Evolutionary conservation across 208 protist genomes (phyloP).

Genomic region (Leishmania guyanensis): DNA sequence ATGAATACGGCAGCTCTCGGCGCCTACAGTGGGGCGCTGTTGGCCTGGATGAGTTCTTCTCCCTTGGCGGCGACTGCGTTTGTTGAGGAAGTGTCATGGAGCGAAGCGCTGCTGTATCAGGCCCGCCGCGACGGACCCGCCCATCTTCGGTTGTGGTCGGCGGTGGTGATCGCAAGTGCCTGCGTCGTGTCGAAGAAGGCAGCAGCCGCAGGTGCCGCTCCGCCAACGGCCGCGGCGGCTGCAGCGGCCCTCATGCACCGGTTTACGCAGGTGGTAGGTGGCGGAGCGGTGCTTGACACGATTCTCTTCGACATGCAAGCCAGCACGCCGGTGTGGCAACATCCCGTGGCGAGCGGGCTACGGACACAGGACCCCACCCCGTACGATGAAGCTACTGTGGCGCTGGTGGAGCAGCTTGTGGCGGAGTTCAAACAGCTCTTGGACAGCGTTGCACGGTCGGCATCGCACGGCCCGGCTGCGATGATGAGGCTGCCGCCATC

Average conservation of each 20-base stretch:
- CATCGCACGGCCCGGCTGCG: neutral
- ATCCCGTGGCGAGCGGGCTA: slow-evolving; percentile 60
- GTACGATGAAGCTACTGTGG: slow-evolving; percentile 55
- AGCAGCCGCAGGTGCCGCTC: neutral
- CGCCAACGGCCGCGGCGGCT: slow-evolving; percentile 3
- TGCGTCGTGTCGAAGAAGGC: slow-evolving; percentile 29
- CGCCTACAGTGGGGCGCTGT: slow-evolving; percentile 53
- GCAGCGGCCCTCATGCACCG: slow-evolving; percentile 36
- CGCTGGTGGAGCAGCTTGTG: slow-evolving; percentile 31
- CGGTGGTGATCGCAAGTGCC: slow-evolving; percentile 52
- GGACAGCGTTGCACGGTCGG: slow-evolving; percentile 1
- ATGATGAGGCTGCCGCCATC: neutral
- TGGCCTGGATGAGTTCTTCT: slow-evolving; percentile 44
- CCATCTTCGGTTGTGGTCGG: slow-evolving; percentile 73
- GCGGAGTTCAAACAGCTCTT: slow-evolving; percentile 34
- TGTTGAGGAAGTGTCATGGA: slow-evolving; percentile 44
- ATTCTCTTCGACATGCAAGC: slow-evolving; percentile 75
- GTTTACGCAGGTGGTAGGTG: slow-evolving; percentile 62
- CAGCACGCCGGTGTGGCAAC: slow-evolving; percentile 56
- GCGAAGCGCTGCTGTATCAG: slow-evolving; percentile 45
- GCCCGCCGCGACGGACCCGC: slow-evolving; percentile 46
- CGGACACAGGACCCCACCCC: slow-evolving; percentile 37
- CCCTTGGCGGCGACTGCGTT: slow-evolving; percentile 33
- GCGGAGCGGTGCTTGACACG: slow-evolving; percentile 57
- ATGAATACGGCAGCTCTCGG: slow-evolving; percentile 70